A percentile compares a stretch with the other conserved stretches of the same genome.
Conservation (phyloP, 2,329 filamentous ascomycete genomes). For the Colletotrichum siamense region DNA sequence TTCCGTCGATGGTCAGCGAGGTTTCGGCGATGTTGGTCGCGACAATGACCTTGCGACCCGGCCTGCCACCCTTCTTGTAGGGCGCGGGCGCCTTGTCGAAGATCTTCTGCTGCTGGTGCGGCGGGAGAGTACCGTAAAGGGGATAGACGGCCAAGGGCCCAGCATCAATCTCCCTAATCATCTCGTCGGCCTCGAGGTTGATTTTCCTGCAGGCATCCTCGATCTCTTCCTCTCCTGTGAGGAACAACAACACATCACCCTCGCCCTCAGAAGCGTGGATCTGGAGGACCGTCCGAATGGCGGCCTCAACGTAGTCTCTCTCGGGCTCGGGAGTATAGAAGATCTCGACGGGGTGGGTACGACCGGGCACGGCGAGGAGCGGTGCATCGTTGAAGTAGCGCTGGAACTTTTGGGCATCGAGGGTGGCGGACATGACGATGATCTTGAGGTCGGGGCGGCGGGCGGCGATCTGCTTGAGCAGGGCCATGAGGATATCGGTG, state of each 20-base stretch:
- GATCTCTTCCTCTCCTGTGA: conserved; percentile 98
- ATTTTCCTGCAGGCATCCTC: conserved; percentile 96
- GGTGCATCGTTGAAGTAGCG: conserved; percentile 96
- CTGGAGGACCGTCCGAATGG: conserved; percentile 91
- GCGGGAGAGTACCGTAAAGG: conserved; percentile 91
- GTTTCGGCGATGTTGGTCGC: conserved; percentile 99
- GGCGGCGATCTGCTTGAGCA: conserved; percentile 87
- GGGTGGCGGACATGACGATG: conserved; percentile 97
- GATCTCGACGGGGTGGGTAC: conserved; percentile 96
- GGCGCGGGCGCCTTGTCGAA: conserved; percentile 87
- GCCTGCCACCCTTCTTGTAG: conserved; percentile 75
- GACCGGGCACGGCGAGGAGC: conserved; percentile 89
- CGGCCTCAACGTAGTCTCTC: conserved; percentile 95
- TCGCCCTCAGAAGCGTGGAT: conserved; percentile 94
- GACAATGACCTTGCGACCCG: conserved; percentile 93
- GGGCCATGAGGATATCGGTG: conserved; percentile 96
- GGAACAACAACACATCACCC: conserved; percentile 91
- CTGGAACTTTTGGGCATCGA: conserved; percentile 98
- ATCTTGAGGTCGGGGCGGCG: conserved; percentile 92
- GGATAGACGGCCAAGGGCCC: conserved; percentile 91
- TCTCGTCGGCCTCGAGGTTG: conserved; percentile 85
- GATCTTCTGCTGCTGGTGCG: conserved; percentile 91
- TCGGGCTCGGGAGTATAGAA: conserved; percentile 98
- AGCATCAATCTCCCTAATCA: conserved; percentile 88
- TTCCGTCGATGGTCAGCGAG: conserved; percentile 95